Evolutionary conservation across 106 monocot genomes (phyloP).

Genomic region (Dactylorhiza incarnata): DNA sequence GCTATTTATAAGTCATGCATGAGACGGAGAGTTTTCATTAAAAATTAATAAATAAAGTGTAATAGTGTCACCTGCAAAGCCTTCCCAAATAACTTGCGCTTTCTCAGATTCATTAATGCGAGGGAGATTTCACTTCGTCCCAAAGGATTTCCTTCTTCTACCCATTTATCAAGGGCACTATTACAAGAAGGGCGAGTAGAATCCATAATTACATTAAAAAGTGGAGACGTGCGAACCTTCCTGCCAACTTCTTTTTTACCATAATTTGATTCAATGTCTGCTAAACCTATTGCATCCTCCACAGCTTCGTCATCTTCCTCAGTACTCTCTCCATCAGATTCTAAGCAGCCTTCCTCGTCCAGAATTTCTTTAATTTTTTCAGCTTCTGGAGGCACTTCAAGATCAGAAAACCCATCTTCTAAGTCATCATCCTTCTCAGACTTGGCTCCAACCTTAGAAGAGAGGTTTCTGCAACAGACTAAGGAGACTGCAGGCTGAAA

Average conservation of each 20-base stretch:
- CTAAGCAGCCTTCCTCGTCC: conserved; percentile 8
- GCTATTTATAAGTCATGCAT: neutral
- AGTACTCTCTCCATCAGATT: conserved; percentile 7
- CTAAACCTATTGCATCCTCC: conserved; percentile 15
- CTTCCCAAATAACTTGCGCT: conserved; percentile 34
- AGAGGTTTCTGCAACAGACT: conserved; percentile 29
- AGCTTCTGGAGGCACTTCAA: conserved; percentile 27
- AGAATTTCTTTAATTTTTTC: conserved; percentile 8
- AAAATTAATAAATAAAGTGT: neutral
- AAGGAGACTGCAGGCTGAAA: conserved; percentile 1
- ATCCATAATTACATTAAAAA: conserved; percentile 40
- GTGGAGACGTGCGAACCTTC: conserved; percentile 12
- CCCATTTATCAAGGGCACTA: conserved; percentile 46
- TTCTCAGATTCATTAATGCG: conserved; percentile 38
- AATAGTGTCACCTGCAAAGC: conserved; percentile 45
- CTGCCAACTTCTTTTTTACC: neutral
- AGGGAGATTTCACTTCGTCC: conserved; percentile 27
- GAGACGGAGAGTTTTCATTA: neutral
- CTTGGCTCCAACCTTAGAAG: conserved; percentile 36
- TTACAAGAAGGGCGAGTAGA: conserved; percentile 19
- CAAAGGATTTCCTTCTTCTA: conserved; percentile 46
- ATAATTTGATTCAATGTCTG: conserved; percentile 15
- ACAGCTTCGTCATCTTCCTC: conserved; percentile 19
- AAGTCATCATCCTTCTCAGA: conserved; percentile 30
- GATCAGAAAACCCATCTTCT: conserved; percentile 61